Conservation (phyloP, 805 yeast genomes). For the Vanderwaltozyma yarrowii region DNA sequence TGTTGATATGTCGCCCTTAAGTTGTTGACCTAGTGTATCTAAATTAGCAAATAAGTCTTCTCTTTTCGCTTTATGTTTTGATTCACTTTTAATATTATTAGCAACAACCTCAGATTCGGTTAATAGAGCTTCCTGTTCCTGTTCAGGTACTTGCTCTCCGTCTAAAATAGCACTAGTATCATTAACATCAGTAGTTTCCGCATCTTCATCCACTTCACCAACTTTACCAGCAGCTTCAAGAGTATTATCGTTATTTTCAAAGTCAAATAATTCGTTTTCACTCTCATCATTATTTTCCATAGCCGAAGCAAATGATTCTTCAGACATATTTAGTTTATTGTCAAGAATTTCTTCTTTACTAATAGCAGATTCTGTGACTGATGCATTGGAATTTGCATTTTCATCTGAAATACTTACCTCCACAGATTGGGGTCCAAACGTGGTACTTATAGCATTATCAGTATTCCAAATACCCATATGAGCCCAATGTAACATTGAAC, state of each 20-base stretch:
- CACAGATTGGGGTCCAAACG: conserved; percentile 17
- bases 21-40: conserved; percentile 1
- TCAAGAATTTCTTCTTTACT: background rate
- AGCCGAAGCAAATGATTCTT: conserved; percentile 5
- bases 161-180: too few species aligned
- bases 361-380: background rate
- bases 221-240: background rate
- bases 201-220: too few species aligned
- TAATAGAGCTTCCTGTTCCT: background rate
- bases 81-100: background rate
- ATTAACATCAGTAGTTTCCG: background rate
- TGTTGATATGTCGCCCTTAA: background rate
- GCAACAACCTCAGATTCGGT: background rate
- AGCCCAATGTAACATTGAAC: conserved; percentile 75
- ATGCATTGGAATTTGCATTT: background rate
- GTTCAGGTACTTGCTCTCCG: background rate
- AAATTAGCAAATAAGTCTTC: background rate
- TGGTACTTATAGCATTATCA: conserved; percentile 22
- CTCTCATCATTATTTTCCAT: conserved; percentile 6
- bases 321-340: background rate
- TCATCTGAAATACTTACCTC: background rate
- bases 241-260: conserved; percentile 9
- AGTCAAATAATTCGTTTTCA: conserved; percentile 15
- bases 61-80: background rate
- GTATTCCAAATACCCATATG: conserved; percentile 71